Evolutionary conservation across 2,329 filamentous ascomycete genomes (phyloP).

Genomic region (Colletotrichum neosansevieriae): DNA sequence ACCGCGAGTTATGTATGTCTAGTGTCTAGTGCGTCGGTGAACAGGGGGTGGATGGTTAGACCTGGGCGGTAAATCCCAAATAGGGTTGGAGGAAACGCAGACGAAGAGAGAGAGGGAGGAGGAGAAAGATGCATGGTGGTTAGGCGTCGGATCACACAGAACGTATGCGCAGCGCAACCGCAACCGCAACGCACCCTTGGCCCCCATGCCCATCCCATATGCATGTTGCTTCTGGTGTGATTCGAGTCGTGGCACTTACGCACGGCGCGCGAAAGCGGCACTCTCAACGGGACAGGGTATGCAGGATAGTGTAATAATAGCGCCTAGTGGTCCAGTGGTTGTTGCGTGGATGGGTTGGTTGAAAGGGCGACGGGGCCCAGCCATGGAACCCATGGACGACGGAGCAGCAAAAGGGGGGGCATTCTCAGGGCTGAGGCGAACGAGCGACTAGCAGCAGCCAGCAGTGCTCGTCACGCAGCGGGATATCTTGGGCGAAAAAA

Average conservation of each 20-base stretch:
- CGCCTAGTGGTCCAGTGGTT: constrained; percentile 17
- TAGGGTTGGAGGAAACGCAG: not conserved
- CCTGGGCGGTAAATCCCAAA: constrained; percentile 6
- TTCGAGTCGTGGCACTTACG: constrained; percentile 36
- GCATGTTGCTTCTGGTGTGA: constrained; percentile 39
- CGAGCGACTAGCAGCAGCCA: not conserved
- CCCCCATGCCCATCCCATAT: constrained; percentile 34
- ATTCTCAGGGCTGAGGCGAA: constrained; percentile 10
- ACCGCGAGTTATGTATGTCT: constrained; percentile 62
- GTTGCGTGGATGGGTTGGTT: constrained; percentile 29
- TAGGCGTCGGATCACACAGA: constrained; percentile 39
- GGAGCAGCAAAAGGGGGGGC: constrained; percentile 10
- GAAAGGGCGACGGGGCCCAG: constrained; percentile 27
- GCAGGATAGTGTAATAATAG: constrained; percentile 36
- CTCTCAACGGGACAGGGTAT: constrained; percentile 21
- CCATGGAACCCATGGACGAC: constrained; percentile 21
- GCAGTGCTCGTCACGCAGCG: not conserved
- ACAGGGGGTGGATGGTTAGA: constrained; percentile 30
- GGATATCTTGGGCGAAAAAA: constrained; percentile 11
- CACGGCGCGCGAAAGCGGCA: constrained; percentile 30
- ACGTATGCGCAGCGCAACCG: constrained; percentile 32
- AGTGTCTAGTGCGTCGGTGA: constrained; percentile 39
- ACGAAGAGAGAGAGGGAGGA: constrained; percentile 4
- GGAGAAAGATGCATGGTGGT: constrained; percentile 32
- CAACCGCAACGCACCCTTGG: constrained; percentile 26